Evolutionary conservation across 169 alveolate species (phyloP).

Genomic region (Plasmodium billcollinsi): DNA sequence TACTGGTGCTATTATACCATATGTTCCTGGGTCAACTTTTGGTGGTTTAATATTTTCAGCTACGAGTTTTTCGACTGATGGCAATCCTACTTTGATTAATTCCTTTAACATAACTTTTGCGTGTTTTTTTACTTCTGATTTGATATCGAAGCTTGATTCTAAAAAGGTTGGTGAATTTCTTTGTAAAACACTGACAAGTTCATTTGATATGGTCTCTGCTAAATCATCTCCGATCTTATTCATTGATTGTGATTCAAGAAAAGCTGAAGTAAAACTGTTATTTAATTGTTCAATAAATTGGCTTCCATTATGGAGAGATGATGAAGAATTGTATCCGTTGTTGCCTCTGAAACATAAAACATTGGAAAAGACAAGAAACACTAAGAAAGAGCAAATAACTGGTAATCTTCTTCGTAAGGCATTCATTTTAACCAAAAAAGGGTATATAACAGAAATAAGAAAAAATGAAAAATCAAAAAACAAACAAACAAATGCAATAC

Average conservation of each 20-base stretch:
- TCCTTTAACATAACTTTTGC: slow-evolving; percentile 49
- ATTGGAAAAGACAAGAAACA: slow-evolving; percentile 44
- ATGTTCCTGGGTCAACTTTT: background rate
- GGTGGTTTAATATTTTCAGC: slow-evolving; percentile 69
- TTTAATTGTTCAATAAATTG: slow-evolving; percentile 38
- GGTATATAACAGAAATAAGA: too few relatives aligned
- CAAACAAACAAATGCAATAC: background rate
- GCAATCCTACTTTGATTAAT: slow-evolving; percentile 55
- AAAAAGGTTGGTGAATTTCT: slow-evolving; percentile 61
- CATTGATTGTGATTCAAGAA: slow-evolving; percentile 29
- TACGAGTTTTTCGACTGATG: slow-evolving; percentile 48
- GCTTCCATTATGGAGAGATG: slow-evolving; percentile 46
- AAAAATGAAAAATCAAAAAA: background rate
- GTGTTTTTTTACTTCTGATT: slow-evolving; percentile 25
- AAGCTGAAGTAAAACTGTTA: slow-evolving; percentile 43
- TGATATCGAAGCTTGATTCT: slow-evolving; percentile 54
- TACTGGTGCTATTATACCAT: slow-evolving; percentile 14
- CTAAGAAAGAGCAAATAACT: slow-evolving; percentile 29
- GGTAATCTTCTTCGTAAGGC: slow-evolving; percentile 38
- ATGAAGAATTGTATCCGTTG: slow-evolving; percentile 21
- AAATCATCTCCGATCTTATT: slow-evolving; percentile 38
- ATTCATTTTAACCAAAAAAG: slow-evolving; percentile 41
- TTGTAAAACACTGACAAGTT: slow-evolving; percentile 42
- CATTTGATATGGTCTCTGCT: slow-evolving; percentile 58
- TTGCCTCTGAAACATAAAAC: slow-evolving; percentile 55